Base-by-base conservation (phyloP, 495 filamentous ascomycete genomes). In the Penicillium ucsense region DNA sequence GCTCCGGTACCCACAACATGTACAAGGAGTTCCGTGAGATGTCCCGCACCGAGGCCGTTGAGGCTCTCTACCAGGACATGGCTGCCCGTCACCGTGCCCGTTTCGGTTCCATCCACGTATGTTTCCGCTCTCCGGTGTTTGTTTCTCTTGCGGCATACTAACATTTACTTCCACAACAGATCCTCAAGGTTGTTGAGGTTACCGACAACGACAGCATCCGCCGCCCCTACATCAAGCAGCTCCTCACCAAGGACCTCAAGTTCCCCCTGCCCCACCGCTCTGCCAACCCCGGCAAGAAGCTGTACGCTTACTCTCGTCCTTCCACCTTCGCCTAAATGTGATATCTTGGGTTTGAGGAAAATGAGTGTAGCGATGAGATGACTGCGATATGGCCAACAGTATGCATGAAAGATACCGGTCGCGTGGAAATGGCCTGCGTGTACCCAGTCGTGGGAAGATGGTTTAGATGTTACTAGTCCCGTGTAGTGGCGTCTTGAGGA, bases 1-100 rank as follows among this genome's bases (percentile, higher is more conserved):
- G 92, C 73, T 97, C 94, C 60, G 92, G 92, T 60, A 98, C 94
- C 59, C 92, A 98, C 87, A 98, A 98, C 83, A 98, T 98, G 92
- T 98, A 98, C 88, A 97, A 96, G 81, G 92, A 98, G 80, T 97
- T 96, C 83, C 86, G 92, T 68, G 92, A 97, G 81, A 86, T 95
- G 78, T 89, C 86, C 65, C 81, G 92, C 70, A 85, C 82, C 53
- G 91, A 89, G 51, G 92, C 92, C 53, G 92, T 98, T 52, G 88
- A 97, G 75, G 77, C 89, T 56, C 83, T 98, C 68, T 98, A 98
- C 82, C 87, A 94, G 76, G 92, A 98, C 73, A 97, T 98, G 94
- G 86, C 92, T 63, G 90, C 94, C 68, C 86, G 94, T 64, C 92
- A 98, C 79, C 87, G 92, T 71, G 82, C 92, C 60, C 88, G 92